Base-by-base conservation (phyloP, 306 rosid genomes). In the Oxytropis ochrocephala region DNA sequence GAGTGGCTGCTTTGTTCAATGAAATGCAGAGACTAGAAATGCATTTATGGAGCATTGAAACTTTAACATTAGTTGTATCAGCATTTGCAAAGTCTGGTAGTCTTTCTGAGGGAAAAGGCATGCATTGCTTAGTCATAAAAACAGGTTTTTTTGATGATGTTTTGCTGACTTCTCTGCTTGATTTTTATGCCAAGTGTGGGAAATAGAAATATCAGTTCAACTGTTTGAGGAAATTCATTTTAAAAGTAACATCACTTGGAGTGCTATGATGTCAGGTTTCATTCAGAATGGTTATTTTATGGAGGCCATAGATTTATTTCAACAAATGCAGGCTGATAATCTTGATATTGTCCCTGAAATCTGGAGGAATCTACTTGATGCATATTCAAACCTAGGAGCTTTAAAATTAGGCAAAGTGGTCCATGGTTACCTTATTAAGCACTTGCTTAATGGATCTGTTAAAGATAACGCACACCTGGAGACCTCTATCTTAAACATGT, bases 401-500 rank as follows among this genome's bases (percentile, higher is more conserved):
- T 67, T 87, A 67, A 75, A 75, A 59, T 60, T 78, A 21, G 92
- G 89, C 6, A 82, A 77, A 82, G 74, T 53, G 29, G 69, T 82
- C 12, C 87, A 78, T 70, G 74, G 83, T 46, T 70, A 73, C 65
- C 75, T 87, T 44, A 50, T 82, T 52, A 83, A 79, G 73, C 68
- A 60, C 57, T 24, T 55, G 42, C 33, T 67, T 11, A 18, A 41
- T 56, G 73, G 55, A 21, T 47, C 30, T 49, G 70, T 56, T 18
- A 67, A 53, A 16, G 51, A 47, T 63, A 33, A 50, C 49, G 24
- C 38, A 16, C 81, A 75, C 60, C 39, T 80, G 44, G 81, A 82
- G 47, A 87, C 80, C 55, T 87, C 91, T 21, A 61, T 87, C 50
- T 65, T 84, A 39, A 84, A 82, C 84, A 79, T 87, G 89, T 84